phyloP scores from a whole-genome alignment of 2,329 filamentous ascomycete genomes.

The Colletotrichum cereale region DNA sequence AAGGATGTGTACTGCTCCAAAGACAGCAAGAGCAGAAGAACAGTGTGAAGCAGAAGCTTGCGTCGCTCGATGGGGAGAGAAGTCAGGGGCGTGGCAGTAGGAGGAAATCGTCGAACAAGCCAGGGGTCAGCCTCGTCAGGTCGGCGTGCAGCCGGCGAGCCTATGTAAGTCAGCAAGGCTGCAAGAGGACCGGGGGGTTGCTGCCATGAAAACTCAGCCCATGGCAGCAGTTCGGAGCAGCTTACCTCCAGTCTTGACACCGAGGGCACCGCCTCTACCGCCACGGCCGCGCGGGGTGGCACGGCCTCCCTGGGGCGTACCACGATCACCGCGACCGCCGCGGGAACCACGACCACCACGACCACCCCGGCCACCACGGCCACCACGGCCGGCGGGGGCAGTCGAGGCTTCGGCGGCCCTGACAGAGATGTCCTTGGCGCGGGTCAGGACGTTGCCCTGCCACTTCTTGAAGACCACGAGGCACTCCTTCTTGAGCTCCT shows the following conservation, averaged over 20 bases:
- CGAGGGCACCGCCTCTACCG: slow-evolving; percentile 30
- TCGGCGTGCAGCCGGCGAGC: slow-evolving; percentile 4
- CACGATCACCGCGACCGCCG: slow-evolving; percentile 41
- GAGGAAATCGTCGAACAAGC: slow-evolving; percentile 66
- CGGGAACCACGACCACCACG: slow-evolving; percentile 45
- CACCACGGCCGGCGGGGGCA: slow-evolving; percentile 49
- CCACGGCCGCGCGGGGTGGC: slow-evolving; percentile 36
- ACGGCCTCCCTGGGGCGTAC: slow-evolving; percentile 33
- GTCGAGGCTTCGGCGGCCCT: slow-evolving; percentile 52
- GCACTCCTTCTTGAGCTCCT: slow-evolving; percentile 76
- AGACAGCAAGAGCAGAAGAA: slow-evolving; percentile 80
- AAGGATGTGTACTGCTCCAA: slow-evolving; percentile 83
- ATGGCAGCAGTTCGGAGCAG: background rate
- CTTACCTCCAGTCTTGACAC: slow-evolving; percentile 43
- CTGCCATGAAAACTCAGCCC: background rate
- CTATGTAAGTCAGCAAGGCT: slow-evolving; percentile 17
- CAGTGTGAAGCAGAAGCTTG: slow-evolving; percentile 76
- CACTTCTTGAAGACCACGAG: slow-evolving; percentile 84
- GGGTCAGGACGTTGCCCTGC: slow-evolving; percentile 76
- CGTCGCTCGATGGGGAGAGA: slow-evolving; percentile 71
- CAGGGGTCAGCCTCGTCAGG: slow-evolving; percentile 57
- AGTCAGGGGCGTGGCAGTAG: slow-evolving; percentile 71
- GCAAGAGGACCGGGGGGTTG: background rate
- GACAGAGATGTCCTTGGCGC: slow-evolving; percentile 77
- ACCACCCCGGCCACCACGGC: slow-evolving; percentile 53